Evolutionary conservation across 78 protist genomes (phyloP).

Genomic region (Cavenderia fasciculata): DNA sequence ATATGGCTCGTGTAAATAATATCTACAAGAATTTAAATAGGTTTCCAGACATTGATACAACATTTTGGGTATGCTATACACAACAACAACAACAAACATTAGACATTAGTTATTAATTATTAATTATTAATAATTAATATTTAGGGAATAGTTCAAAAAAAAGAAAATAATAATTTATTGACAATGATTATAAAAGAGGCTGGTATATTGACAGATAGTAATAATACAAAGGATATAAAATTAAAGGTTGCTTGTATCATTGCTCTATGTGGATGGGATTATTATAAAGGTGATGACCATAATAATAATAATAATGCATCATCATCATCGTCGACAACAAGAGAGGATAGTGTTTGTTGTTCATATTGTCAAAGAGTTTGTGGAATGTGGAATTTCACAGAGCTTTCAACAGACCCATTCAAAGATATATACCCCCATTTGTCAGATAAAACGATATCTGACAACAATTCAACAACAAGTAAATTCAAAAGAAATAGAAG

Average conservation of each 20-base stretch:
- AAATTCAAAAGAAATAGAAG: too few species aligned
- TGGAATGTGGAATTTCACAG: slow-evolving; percentile 53
- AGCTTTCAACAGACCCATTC: too few species aligned
- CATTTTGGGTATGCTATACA: neutral
- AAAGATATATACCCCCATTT: too few species aligned
- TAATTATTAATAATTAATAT: too few species aligned
- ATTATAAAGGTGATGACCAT: neutral
- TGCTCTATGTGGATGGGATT: slow-evolving; percentile 76
- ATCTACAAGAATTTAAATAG: neutral
- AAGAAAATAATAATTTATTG: neutral
- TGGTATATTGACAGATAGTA: too few species aligned
- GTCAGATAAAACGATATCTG: too few species aligned
- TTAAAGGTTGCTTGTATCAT: slow-evolving; percentile 19
- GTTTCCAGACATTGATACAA: slow-evolving; percentile 10
- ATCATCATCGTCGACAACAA: neutral
- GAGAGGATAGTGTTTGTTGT: slow-evolving; percentile 21
- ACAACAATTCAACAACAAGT: too few species aligned
- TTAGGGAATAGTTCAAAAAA: too few species aligned
- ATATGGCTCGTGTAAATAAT: slow-evolving; percentile 12
- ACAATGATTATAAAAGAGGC: neutral
- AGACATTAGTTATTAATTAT: neutral
- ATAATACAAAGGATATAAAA: neutral
- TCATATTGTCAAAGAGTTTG: slow-evolving; percentile 73
- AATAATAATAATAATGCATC: neutral
- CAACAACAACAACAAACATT: neutral